Evolutionary conservation across 2,329 filamentous ascomycete species (phyloP).

Genomic region (Xylaria sp.): DNA sequence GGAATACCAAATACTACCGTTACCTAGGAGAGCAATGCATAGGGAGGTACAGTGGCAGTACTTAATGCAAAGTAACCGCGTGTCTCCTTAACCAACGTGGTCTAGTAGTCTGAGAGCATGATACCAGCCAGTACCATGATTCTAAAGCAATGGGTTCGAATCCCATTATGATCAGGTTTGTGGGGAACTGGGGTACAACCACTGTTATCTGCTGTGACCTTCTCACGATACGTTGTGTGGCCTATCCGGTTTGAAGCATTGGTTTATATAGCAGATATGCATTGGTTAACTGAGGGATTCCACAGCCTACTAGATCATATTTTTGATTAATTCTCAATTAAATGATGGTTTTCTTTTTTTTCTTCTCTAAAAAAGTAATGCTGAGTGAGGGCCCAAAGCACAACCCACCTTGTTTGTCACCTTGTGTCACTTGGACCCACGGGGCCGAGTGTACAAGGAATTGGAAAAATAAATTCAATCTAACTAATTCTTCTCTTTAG

Average conservation of each 20-base stretch:
- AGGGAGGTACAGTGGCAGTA: background rate
- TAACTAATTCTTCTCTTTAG: too few species aligned
- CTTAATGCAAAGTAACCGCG: background rate
- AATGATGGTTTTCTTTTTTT: background rate
- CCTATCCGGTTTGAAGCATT: background rate
- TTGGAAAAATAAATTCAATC: too few species aligned
- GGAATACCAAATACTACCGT: background rate
- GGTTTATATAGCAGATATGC: background rate
- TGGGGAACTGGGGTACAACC: slow-evolving; percentile 14
- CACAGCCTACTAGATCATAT: slow-evolving; percentile 8
- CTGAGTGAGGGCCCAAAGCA: too few species aligned
- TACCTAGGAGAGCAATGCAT: background rate
- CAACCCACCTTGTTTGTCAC: too few species aligned
- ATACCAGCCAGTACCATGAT: background rate
- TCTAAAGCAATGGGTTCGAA: slow-evolving; percentile 20
- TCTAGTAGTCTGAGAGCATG: slow-evolving; percentile 18
- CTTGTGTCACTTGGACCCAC: too few species aligned
- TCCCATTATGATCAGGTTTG: slow-evolving; percentile 14
- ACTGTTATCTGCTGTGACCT: slow-evolving; percentile 1
- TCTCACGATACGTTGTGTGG: background rate
- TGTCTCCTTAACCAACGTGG: slow-evolving; percentile 9
- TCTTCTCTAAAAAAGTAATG: background rate
- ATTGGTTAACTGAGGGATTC: slow-evolving; percentile 25
- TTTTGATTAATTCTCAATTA: background rate
- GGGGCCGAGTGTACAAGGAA: too few species aligned